Conservation (phyloP, 257 asterid genomes). For the Plantago ovata region DNA sequence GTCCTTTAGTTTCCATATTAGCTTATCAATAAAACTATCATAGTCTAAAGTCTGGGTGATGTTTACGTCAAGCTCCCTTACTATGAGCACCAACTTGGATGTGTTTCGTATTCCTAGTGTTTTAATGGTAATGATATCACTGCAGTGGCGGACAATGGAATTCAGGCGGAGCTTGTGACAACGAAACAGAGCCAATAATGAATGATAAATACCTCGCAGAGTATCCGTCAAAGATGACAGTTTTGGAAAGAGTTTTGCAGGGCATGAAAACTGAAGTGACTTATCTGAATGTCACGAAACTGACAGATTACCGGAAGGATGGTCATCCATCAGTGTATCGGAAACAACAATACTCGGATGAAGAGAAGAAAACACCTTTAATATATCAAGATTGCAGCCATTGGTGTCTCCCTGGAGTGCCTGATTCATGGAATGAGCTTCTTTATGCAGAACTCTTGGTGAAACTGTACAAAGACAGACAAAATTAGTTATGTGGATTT, state of each 20-base stretch:
- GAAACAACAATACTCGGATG: slow-evolving; percentile 30
- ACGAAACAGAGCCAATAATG: slow-evolving; percentile 66
- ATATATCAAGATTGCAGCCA: slow-evolving; percentile 67
- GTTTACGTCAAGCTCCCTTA: too few species aligned
- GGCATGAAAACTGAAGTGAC: slow-evolving; percentile 57
- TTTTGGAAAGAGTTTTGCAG: slow-evolving; percentile 41
- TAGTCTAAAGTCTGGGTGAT: too few species aligned
- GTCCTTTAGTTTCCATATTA: too few species aligned
- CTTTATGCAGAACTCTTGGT: slow-evolving; percentile 53
- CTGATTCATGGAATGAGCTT: slow-evolving; percentile 72
- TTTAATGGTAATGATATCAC: not conserved
- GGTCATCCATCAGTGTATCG: slow-evolving; percentile 69
- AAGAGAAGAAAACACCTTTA: slow-evolving; percentile 37
- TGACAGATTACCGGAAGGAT: slow-evolving; percentile 68
- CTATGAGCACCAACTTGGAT: not conserved
- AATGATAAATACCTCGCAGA: slow-evolving; percentile 46
- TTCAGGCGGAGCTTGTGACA: slow-evolving; percentile 67
- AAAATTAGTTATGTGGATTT: slow-evolving; percentile 17
- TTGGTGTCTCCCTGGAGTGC: slow-evolving; percentile 85
- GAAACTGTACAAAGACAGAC: slow-evolving; percentile 22
- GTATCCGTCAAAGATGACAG: slow-evolving; percentile 54
- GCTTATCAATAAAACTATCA: too few species aligned
- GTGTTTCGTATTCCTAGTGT: not conserved
- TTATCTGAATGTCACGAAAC: slow-evolving; percentile 53
- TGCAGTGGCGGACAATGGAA: slow-evolving; percentile 85